A percentile compares a stretch with the other conserved stretches of the same genome.
Conservation (phyloP, 1,284 basidiomycete genomes). For the Trichosporon sp. region DNA sequence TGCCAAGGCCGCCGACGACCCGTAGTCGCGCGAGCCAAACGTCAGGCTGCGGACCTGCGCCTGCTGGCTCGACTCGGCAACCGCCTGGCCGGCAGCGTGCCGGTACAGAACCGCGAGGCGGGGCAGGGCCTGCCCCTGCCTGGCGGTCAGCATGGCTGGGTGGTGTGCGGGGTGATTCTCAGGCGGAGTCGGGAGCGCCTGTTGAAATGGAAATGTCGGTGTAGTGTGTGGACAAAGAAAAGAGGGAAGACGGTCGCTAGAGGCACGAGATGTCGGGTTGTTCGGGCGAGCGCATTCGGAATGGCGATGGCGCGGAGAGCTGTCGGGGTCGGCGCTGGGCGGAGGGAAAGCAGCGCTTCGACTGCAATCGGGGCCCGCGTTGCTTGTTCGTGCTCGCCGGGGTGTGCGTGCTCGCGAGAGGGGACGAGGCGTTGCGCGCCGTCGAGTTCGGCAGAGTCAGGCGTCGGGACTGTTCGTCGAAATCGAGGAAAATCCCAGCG, state of each 20-base stretch:
- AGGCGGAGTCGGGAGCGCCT: neutral
- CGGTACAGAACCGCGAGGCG: constrained; percentile 8
- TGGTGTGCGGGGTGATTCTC: constrained; percentile 42
- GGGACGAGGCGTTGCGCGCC: no score
- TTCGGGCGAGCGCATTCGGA: neutral
- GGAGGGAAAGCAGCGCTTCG: neutral
- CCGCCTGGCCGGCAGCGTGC: constrained; percentile 12
- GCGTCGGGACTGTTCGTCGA: neutral
- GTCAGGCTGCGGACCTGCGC: constrained; percentile 18
- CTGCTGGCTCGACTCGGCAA: constrained; percentile 36
- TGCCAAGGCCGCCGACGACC: neutral
- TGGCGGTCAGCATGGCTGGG: constrained; percentile 27
- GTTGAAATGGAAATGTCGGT: neutral
- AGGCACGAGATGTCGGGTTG: neutral
- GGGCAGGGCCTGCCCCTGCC: constrained; percentile 20
- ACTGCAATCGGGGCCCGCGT: no score
- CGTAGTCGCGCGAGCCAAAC: neutral
- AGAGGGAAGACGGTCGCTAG: neutral
- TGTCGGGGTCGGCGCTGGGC: neutral
- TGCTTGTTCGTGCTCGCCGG: no score
- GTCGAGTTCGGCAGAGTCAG: neutral
- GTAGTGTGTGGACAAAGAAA: neutral
- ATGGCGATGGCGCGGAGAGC: neutral
- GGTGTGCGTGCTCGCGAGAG: no score
- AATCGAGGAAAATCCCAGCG: neutral